phyloP scores from a whole-genome alignment of 495 filamentous ascomycete species.

The Penicillium ochrochloron region DNA sequence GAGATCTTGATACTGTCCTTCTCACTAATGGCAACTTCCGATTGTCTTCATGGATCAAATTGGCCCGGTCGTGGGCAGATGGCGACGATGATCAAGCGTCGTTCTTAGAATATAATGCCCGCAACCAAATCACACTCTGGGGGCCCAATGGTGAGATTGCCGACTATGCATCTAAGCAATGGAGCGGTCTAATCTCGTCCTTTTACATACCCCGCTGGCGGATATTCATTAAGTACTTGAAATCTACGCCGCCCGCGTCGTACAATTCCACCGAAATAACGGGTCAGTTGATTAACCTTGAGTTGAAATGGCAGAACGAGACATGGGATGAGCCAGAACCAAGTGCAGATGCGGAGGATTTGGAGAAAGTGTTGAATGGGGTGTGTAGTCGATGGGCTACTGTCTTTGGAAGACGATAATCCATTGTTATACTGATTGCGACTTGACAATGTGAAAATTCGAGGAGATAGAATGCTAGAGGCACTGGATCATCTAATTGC shows the following conservation, averaged over 20 bases:
- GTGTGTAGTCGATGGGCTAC: constrained; percentile 27
- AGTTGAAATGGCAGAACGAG: constrained; percentile 45
- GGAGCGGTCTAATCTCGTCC: constrained; percentile 51
- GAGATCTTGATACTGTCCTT: constrained; percentile 49
- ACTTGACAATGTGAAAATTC: not conserved
- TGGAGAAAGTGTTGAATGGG: constrained; percentile 27
- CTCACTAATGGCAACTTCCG: constrained; percentile 49
- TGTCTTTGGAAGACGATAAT: constrained; percentile 25
- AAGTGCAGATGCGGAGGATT: constrained; percentile 9
- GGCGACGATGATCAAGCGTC: constrained; percentile 31
- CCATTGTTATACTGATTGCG: not conserved
- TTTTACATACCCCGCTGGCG: constrained; percentile 57
- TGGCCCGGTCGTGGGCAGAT: constrained; percentile 42
- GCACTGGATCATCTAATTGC: not conserved
- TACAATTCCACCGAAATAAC: constrained; percentile 43
- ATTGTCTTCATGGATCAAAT: constrained; percentile 47
- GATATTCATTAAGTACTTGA: constrained; percentile 51
- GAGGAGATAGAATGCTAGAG: not conserved
- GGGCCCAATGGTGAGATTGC: constrained; percentile 54
- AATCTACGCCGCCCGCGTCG: constrained; percentile 29
- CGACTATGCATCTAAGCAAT: constrained; percentile 56
- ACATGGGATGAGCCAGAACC: constrained; percentile 29
- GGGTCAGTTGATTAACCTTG: constrained; percentile 39
- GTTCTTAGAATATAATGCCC: constrained; percentile 56
- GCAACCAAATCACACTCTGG: constrained; percentile 60